Conservation (phyloP, 495 filamentous ascomycete genomes). For the Eremomyces bilateralis region DNA sequence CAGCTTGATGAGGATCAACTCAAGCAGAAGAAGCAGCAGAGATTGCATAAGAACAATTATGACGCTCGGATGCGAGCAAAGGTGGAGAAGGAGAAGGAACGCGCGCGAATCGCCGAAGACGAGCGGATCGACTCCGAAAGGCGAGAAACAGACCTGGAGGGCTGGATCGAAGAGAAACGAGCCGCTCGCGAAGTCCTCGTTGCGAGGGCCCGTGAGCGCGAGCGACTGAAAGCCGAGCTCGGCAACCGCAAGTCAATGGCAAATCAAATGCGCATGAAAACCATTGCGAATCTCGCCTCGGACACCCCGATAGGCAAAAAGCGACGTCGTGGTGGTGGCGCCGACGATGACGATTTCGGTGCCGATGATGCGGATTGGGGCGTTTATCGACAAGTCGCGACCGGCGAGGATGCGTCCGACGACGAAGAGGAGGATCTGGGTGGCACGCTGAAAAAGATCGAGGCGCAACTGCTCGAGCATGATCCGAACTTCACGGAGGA, state of each 20-base stretch:
- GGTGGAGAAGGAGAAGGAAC: conserved; percentile 84
- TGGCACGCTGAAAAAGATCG: conserved; percentile 44
- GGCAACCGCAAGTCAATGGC: conserved; percentile 92
- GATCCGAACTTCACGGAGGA: conserved; percentile 78
- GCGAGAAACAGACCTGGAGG: conserved; percentile 60
- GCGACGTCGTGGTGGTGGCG: conserved; percentile 44
- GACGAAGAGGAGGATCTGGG: conserved; percentile 74
- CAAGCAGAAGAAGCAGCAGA: conserved; percentile 79
- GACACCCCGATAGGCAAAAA: conserved; percentile 67
- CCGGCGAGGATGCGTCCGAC: conserved; percentile 50
- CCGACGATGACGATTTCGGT: conserved; percentile 77
- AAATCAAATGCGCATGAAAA: conserved; percentile 93
- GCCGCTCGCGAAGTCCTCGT: conserved; percentile 51
- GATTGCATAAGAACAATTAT: conserved; percentile 78
- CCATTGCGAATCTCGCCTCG: conserved; percentile 84
- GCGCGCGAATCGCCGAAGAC: conserved; percentile 58
- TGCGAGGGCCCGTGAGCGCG: conserved; percentile 75
- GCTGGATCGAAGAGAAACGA: conserved; percentile 67
- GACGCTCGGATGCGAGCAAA: conserved; percentile 82
- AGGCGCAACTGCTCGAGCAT: conserved; percentile 64
- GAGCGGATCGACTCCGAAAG: conserved; percentile 63
- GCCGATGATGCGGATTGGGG: conserved; percentile 96
- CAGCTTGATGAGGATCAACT: conserved; percentile 75
- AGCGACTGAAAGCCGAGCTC: conserved; percentile 74
- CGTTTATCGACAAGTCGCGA: conserved; percentile 79